phyloP scores from a whole-genome alignment of 257 asterid species.

The Solanum appendiculatum region DNA sequence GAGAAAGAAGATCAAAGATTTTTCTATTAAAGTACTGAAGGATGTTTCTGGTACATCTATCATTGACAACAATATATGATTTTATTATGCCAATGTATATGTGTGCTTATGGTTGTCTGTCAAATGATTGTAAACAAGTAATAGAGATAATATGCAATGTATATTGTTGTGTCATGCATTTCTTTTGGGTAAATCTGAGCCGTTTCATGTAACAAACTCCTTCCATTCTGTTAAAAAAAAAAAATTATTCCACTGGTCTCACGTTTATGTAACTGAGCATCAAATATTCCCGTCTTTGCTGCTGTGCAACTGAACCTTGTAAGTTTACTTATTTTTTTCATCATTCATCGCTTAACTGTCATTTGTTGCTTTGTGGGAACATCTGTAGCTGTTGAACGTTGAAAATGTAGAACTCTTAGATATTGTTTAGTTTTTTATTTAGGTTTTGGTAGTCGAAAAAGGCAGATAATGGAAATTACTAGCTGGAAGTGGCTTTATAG shows the following conservation, averaged over 20 bases:
- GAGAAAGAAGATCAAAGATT: neutral
- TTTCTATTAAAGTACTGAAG: neutral
- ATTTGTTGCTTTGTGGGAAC: neutral
- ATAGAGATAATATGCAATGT: neutral
- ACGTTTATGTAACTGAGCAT: neutral
- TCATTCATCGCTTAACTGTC: neutral
- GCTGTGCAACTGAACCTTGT: neutral
- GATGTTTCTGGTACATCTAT: neutral
- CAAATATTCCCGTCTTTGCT: neutral
- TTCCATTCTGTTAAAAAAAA: neutral
- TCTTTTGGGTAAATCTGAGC: neutral
- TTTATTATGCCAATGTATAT: neutral
- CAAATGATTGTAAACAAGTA: neutral
- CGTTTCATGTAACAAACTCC: neutral
- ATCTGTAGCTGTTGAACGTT: neutral
- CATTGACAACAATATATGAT: neutral
- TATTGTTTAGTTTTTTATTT: neutral
- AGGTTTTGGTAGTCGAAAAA: neutral
- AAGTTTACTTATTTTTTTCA: neutral
- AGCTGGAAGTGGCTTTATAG: neutral
- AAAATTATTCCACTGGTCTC: no score
- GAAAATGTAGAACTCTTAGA: neutral
- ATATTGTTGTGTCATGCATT: neutral
- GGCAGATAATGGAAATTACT: neutral
- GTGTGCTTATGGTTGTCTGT: neutral